Conservation (phyloP, 73 alveolate species). For the Blepharisma stoltei region DNA sequence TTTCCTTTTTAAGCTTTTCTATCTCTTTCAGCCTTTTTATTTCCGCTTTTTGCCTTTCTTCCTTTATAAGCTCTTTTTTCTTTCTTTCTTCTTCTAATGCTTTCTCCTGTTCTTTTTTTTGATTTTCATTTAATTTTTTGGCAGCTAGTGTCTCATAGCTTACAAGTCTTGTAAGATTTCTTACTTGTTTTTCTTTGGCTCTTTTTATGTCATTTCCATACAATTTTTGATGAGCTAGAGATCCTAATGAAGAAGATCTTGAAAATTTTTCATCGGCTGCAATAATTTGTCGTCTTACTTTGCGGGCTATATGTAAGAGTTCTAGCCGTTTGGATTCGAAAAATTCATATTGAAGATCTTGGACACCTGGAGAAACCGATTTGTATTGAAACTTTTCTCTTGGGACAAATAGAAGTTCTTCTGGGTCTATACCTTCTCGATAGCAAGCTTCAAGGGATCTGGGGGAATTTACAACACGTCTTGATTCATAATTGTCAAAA, state of each 20-base stretch:
- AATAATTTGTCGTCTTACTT: not conserved
- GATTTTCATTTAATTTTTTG: not conserved
- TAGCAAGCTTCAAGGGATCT: conserved; percentile 32
- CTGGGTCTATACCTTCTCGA: conserved; percentile 31
- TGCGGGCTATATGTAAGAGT: not conserved
- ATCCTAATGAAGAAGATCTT: not conserved
- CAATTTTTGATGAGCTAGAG: not conserved
- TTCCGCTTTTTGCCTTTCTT: not conserved
- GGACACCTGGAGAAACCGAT: not conserved
- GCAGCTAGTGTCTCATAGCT: not conserved
- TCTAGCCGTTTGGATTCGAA: conserved; percentile 13
- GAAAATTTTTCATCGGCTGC: not conserved
- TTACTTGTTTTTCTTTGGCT: not conserved
- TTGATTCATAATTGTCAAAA: not conserved
- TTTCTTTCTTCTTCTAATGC: not conserved
- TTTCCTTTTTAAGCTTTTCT: not conserved
- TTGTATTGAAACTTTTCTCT: not conserved
- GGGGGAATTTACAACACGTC: conserved; percentile 11
- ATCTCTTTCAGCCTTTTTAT: not conserved
- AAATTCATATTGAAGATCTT: conserved; percentile 11
- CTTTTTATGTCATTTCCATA: not conserved
- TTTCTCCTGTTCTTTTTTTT: not conserved
- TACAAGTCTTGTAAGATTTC: not conserved
- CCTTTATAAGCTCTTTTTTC: not conserved
- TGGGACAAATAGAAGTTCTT: conserved; percentile 29